Evolutionary conservation across 192 early-diverging fungal genomes (phyloP), one percentile per base, ranked within the genome.

Genomic region (Diversispora epigaea): DNA sequence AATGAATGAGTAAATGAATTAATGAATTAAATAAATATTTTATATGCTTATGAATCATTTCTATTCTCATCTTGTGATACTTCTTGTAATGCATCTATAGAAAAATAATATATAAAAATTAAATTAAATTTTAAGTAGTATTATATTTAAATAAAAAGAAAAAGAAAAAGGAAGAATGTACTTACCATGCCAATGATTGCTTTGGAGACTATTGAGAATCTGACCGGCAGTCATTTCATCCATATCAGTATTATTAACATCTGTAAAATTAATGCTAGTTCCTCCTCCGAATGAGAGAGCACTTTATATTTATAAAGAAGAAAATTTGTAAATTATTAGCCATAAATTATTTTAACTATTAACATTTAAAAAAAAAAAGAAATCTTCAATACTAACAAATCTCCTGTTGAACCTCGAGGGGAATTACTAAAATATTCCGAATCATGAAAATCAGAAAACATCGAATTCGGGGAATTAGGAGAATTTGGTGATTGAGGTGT

Each of bases 131-230:
- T n/a, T 0, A 73, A 55, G 14, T 7, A 49, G 10, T 25, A 44
- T 15, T 63, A 46, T 22, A 22, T 32, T 17, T 22, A 32, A 12
- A 47, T 15, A 52, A 41, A 10, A 6, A 57, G 10, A 9, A 56
- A 52, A 10, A 9, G 5, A 68, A 39, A 8, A 50, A 40, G n/a
- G 44, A 49, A 65, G n/a, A 32, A 49, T 12, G 6, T 15, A 65
- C 70, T 72, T 77, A 77, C 76, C 69, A 69, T 77, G 76, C 76
- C 76, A 77, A 12, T 76, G 19, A 21, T 71, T 71, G 50, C 57
- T 71, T 32, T 77, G 67, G 25, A 77, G 50, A 25, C 25, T 64
- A 15, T 56, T 70, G 19, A 77, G 40, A 14, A 77, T 10, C n/a
- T 72, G 50, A 58, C 73, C 57, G 8, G 76, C 76, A n/a, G 68